Evolutionary conservation across 441 rosid species (phyloP), one percentile per base, ranked within the genome.

Genomic region (Jatropha multifida): DNA sequence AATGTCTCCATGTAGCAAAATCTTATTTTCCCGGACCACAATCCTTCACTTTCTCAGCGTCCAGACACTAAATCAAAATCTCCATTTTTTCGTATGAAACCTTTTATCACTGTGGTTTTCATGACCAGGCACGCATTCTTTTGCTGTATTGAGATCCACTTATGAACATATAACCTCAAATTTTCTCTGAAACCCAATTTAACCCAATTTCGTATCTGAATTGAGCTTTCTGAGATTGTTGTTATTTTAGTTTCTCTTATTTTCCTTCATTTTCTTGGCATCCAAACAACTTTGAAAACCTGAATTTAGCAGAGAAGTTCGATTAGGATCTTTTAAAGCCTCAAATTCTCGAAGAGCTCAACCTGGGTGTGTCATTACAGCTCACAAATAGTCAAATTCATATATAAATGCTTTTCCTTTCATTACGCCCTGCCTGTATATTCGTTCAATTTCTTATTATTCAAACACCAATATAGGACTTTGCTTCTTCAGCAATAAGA

Each of bases 41-140:
- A 52, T 42, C 49, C 49, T 71, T 52, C 37, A 41, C 32, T 76
- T 48, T 77, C 76, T 65, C 68, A 54, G 71, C 51, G 12, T 54
- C 79, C 75, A 77, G 71, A 71, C 75, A 71, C 65, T 26, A 44
- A 44, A 41, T 41, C 14, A 41, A 56, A 17, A 2, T 42, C 51
- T 71, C 13, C 4, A 59, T 59, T 17, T 59, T 26, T 67, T 27
- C 20, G 15, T 14, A 42, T 26, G 27, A 44, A 65, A 42, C 69
- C 54, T 44, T 13, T 37, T 8, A 37, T 7, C 60, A 7, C 11
- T n/a, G 32, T 1, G 11, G 62, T 20, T 26, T 41, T 14, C 17
- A 0, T 38, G 51, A 67, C n/a, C 56, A 2, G 8, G 17, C 32
- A 6, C 46, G 11, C 15, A n/a, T 15, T 15, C 44, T n/a, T 27